A percentile compares a stretch with the other conserved stretches of the same genome.
phyloP scores from a whole-genome alignment of 2,329 filamentous ascomycete genomes.

The Cladobotryum protrusum region DNA sequence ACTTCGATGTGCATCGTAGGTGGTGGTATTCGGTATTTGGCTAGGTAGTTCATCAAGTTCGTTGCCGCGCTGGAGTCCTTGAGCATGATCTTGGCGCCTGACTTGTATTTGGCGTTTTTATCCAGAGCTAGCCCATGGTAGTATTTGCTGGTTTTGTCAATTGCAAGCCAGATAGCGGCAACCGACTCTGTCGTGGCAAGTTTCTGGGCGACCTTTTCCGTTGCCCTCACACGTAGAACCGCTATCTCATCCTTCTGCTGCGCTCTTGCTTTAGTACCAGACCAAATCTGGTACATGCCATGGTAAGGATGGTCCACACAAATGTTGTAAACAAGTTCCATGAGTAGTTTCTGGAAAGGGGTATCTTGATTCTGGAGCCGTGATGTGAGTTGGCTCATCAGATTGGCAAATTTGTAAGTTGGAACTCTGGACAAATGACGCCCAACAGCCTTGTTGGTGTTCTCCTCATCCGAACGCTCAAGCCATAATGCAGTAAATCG shows the following conservation, averaged over 20 bases:
- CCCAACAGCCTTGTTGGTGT: constrained; percentile 71
- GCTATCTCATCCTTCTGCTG: constrained; percentile 69
- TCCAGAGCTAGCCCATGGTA: constrained; percentile 61
- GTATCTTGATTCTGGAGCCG: constrained; percentile 66
- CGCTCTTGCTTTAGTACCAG: constrained; percentile 63
- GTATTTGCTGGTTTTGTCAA: constrained; percentile 66
- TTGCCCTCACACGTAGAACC: constrained; percentile 66
- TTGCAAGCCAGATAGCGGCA: constrained; percentile 58
- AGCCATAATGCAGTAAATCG: constrained; percentile 94
- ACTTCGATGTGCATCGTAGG: constrained; percentile 83
- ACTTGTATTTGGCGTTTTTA: constrained; percentile 59
- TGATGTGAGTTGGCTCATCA: constrained; percentile 98
- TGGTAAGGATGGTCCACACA: constrained; percentile 93
- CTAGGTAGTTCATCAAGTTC: constrained; percentile 56
- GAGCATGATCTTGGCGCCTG: constrained; percentile 57
- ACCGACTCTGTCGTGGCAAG: constrained; percentile 49
- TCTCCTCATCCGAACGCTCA: constrained; percentile 69
- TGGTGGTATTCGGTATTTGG: constrained; percentile 68
- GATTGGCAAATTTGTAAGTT: constrained; percentile 81
- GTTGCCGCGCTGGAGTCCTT: constrained; percentile 58
- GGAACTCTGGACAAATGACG: constrained; percentile 68
- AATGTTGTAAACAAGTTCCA: constrained; percentile 70
- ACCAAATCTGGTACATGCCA: constrained; percentile 95
- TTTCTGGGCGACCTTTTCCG: constrained; percentile 58
- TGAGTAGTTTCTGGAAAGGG: constrained; percentile 72